These are phyloP conservation scores for Mimosa bimucronata DNA, from an alignment of 306 rosid genomes.

Conservation along the genomic window DNA sequence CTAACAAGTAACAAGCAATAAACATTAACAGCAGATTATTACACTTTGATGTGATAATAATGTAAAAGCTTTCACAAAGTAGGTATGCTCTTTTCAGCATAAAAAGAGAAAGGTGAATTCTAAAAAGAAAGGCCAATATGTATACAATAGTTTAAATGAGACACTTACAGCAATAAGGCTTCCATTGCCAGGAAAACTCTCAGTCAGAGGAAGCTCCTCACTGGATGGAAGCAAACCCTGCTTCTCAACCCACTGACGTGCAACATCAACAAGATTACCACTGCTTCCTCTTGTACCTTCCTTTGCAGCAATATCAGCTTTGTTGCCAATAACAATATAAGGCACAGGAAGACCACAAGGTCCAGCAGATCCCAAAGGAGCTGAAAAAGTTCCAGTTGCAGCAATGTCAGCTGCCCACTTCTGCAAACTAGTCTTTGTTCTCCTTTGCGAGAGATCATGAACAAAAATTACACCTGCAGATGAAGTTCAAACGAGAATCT, in stretches of 20 bases:
- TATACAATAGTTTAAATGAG: constrained; percentile 4
- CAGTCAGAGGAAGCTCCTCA: constrained; percentile 97
- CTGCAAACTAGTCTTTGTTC: constrained; percentile 92
- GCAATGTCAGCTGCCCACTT: constrained; percentile 95
- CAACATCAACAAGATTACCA: constrained; percentile 96
- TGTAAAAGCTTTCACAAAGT: background rate
- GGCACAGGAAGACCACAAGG: constrained; percentile 98
- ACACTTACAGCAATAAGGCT: constrained; percentile 80
- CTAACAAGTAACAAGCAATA: background rate
- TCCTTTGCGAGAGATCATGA: constrained; percentile 97
- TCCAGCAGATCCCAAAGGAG: constrained; percentile 94
- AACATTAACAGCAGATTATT: constrained; percentile 26
- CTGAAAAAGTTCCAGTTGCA: constrained; percentile 91
- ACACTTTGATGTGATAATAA: constrained; percentile 3
- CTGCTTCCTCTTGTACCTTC: constrained; percentile 92
- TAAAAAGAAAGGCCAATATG: constrained; percentile 6
- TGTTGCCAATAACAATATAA: constrained; percentile 84
- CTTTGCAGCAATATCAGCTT: constrained; percentile 92
- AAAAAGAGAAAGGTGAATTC: constrained; percentile 21
- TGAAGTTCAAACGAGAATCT: constrained; percentile 41
- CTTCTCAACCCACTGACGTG: constrained; percentile 99
- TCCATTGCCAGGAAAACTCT: constrained; percentile 85
- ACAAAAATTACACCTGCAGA: constrained; percentile 93
- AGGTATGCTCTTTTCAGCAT: constrained; percentile 19
- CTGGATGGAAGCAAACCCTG: constrained; percentile 97